phyloP scores from a whole-genome alignment of 768 basidiomycete species.

The Leucosporidium creatinivorum region DNA sequence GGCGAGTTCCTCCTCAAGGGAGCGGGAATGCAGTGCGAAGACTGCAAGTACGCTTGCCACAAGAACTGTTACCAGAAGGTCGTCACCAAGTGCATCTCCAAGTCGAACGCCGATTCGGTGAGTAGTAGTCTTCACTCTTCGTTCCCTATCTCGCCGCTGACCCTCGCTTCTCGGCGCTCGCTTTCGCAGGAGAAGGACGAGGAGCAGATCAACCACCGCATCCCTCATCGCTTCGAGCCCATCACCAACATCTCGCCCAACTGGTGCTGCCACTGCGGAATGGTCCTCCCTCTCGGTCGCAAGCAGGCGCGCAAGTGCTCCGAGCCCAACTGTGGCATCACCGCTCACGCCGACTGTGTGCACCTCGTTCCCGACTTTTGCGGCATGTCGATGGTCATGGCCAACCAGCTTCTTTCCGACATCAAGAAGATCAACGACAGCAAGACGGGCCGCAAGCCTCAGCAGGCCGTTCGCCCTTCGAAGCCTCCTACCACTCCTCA shows the following conservation, averaged over 20 bases:
- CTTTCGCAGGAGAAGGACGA: slow-evolving; percentile 75
- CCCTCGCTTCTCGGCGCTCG: neutral
- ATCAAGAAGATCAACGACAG: slow-evolving; percentile 58
- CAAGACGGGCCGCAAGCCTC: slow-evolving; percentile 19
- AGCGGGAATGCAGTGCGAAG: slow-evolving; percentile 89
- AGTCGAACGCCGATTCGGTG: slow-evolving; percentile 80
- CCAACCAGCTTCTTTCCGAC: slow-evolving; percentile 82
- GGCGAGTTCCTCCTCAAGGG: slow-evolving; percentile 96
- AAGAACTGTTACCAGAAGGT: slow-evolving; percentile 99
- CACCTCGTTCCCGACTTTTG: slow-evolving; percentile 99
- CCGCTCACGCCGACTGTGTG: slow-evolving; percentile 78
- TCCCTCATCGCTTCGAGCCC: slow-evolving; percentile 95
- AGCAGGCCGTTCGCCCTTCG: slow-evolving; percentile 2
- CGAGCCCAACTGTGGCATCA: slow-evolving; percentile 74
- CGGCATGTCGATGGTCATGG: slow-evolving; percentile 99
- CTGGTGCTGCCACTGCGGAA: slow-evolving; percentile 98
- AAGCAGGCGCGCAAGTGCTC: slow-evolving; percentile 94
- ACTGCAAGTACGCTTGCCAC: slow-evolving; percentile 97
- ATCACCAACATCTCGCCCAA: slow-evolving; percentile 95
- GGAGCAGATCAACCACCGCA: slow-evolving; percentile 91
- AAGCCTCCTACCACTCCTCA: slow-evolving; percentile 16
- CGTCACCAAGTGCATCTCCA: slow-evolving; percentile 98
- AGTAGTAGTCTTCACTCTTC: slow-evolving; percentile 40
- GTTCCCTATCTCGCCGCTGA: slow-evolving; percentile 1
- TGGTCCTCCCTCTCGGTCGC: slow-evolving; percentile 89